Percentiles rank a stretch among this genome's conserved stretches.
Conservation (phyloP, 192 early-diverging fungal genomes). For the Backusella australiensis region DNA sequence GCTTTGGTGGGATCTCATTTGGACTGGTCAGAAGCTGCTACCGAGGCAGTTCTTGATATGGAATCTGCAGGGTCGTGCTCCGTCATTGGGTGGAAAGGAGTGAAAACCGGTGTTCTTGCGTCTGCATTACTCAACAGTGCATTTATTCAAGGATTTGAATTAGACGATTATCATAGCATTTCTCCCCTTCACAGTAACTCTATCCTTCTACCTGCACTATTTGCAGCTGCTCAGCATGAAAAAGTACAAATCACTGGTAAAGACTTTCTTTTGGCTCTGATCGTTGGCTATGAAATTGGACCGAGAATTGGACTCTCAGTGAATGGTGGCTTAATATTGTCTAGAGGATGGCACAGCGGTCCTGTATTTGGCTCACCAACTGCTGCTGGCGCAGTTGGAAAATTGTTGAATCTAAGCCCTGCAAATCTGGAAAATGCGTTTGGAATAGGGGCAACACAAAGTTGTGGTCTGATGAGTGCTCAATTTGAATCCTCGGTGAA, state of each 20-base stretch:
- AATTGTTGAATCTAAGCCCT: conserved; percentile 2
- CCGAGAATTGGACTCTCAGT: conserved; percentile 21
- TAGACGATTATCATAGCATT: conserved; percentile 19
- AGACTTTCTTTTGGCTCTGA: conserved; percentile 15
- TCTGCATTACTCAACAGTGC: conserved; percentile 18
- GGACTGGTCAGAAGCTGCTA: conserved; percentile 12
- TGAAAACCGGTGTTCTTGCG: conserved; percentile 8
- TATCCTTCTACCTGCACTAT: conserved; percentile 15
- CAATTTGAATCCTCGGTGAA: conserved; percentile 25
- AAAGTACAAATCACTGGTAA: not conserved
- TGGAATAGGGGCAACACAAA: conserved; percentile 24
- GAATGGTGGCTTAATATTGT: conserved; percentile 18
- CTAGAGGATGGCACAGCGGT: conserved; percentile 27
- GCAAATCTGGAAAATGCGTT: conserved; percentile 22
- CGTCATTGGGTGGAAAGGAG: conserved; percentile 13
- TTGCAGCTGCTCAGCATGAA: not conserved
- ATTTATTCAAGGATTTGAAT: conserved; percentile 23
- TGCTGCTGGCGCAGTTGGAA: conserved; percentile 20
- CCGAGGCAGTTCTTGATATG: conserved; percentile 14
- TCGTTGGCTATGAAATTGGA: conserved; percentile 20
- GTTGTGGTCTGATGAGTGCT: conserved; percentile 11
- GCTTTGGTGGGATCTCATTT: conserved; percentile 14
- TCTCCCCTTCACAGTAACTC: conserved; percentile 19
- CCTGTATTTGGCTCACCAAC: conserved; percentile 23
- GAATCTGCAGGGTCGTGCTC: conserved; percentile 12